phyloP scores from a whole-genome alignment of 305 asterid genomes.

The Lippia alba region DNA sequence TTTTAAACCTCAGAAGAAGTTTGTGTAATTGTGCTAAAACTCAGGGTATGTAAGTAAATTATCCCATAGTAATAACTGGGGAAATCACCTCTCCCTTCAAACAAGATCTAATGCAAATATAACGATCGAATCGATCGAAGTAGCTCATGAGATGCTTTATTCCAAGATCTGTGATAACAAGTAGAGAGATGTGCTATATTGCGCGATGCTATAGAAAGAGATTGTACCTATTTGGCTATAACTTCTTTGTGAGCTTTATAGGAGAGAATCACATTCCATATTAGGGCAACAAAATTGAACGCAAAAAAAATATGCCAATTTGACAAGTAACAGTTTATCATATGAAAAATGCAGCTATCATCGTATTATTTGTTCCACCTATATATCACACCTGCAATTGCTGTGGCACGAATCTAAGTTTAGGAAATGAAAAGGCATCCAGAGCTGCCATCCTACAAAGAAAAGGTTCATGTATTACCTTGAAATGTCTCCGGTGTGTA shows the following conservation, averaged over 20 bases:
- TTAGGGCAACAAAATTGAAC: slow-evolving; percentile 59
- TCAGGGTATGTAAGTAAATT: too few relatives aligned
- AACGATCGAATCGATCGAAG: background rate
- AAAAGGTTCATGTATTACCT: background rate
- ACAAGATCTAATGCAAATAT: too few relatives aligned
- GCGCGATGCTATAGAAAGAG: background rate
- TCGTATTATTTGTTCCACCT: too few relatives aligned
- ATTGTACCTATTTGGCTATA: slow-evolving; percentile 55
- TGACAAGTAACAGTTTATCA: background rate
- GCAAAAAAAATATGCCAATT: background rate
- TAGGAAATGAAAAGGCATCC: slow-evolving; percentile 97
- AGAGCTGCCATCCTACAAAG: slow-evolving; percentile 90
- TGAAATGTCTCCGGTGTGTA: background rate
- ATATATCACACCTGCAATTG: slow-evolving; percentile 80
- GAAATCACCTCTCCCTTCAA: background rate
- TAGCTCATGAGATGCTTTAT: too few relatives aligned
- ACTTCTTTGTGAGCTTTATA: slow-evolving; percentile 89
- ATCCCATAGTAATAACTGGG: background rate
- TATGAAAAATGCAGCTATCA: background rate
- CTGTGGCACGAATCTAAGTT: slow-evolving; percentile 92
- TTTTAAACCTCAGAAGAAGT: too few relatives aligned
- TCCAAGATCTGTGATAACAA: background rate
- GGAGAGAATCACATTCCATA: slow-evolving; percentile 86
- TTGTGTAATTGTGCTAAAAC: too few relatives aligned
- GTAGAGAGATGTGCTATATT: background rate